Conservation (phyloP, 345 rosid genomes). For the Eutrema heterophyllum region DNA sequence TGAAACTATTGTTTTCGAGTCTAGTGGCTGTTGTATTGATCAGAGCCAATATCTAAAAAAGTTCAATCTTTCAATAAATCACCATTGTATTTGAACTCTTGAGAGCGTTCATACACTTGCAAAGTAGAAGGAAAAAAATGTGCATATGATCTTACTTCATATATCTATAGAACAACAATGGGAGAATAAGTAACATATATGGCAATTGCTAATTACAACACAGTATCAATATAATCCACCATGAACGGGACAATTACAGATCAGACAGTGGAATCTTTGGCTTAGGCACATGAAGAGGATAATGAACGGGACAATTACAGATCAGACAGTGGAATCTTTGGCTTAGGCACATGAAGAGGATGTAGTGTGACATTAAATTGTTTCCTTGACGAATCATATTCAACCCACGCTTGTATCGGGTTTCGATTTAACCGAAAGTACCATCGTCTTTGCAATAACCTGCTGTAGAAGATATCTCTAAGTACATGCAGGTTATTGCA, state of each 20-base stretch:
- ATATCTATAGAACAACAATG: conserved; percentile 26
- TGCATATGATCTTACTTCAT: conserved; percentile 12
- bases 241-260: conserved; percentile 14
- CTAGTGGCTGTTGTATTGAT: not conserved
- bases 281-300: conserved; percentile 41
- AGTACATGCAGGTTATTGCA: too few species aligned
- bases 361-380: conserved; percentile 52
- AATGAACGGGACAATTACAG: too few species aligned
- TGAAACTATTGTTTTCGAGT: not conserved
- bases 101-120: not conserved
- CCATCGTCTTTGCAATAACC: conserved; percentile 37
- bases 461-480: conserved; percentile 46
- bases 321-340: conserved; percentile 41
- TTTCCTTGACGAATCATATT: conserved; percentile 52
- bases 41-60: not conserved
- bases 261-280: conserved; percentile 40
- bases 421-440: conserved; percentile 29
- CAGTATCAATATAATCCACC: conserved; percentile 3
- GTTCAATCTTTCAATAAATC: not conserved
- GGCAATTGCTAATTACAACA: conserved; percentile 29
- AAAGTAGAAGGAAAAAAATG: not conserved
- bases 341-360: conserved; percentile 40
- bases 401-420: conserved; percentile 73
- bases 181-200: conserved; percentile 22
- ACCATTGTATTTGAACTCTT: not conserved